Conservation (phyloP, 2,329 filamentous ascomycete species). For the Aspergillus sclerotialis region DNA sequence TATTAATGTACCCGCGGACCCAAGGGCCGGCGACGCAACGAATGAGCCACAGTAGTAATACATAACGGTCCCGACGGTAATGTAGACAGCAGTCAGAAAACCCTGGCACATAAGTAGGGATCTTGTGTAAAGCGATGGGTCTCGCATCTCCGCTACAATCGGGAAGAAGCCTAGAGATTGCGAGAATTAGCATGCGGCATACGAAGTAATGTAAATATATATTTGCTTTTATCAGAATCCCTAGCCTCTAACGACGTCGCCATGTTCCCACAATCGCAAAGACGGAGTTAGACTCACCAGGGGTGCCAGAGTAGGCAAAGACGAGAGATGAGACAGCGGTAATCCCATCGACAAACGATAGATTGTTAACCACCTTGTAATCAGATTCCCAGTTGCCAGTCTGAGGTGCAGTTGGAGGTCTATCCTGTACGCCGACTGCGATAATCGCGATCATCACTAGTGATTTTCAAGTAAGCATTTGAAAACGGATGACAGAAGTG, state of each 20-base stretch:
- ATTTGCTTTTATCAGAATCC: too few species aligned
- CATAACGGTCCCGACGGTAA: constrained; percentile 33
- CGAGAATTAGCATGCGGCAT: too few species aligned
- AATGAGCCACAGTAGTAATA: constrained; percentile 41
- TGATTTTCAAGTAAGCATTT: constrained; percentile 10
- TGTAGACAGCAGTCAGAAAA: constrained; percentile 25
- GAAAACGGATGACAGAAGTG: constrained; percentile 21
- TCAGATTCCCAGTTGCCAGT: constrained; percentile 19
- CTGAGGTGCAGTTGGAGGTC: constrained; percentile 24
- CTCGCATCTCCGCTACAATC: constrained; percentile 33
- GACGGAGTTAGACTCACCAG: too few species aligned
- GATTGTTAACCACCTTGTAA: constrained; percentile 15
- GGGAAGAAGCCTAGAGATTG: constrained; percentile 30
- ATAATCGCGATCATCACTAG: constrained; percentile 19
- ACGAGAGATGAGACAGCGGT: constrained; percentile 13
- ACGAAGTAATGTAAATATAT: too few species aligned
- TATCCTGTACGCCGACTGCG: constrained; percentile 25
- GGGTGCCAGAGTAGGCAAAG: constrained; percentile 13
- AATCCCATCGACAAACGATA: constrained; percentile 15
- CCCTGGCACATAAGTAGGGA: constrained; percentile 26
- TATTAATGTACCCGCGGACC: constrained; percentile 33
- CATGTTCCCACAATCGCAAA: too few species aligned
- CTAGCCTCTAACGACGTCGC: too few species aligned
- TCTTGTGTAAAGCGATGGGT: constrained; percentile 25
- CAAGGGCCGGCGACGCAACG: constrained; percentile 39